Conservation (phyloP, 2,329 filamentous ascomycete species). For the Aspergillus persii region DNA sequence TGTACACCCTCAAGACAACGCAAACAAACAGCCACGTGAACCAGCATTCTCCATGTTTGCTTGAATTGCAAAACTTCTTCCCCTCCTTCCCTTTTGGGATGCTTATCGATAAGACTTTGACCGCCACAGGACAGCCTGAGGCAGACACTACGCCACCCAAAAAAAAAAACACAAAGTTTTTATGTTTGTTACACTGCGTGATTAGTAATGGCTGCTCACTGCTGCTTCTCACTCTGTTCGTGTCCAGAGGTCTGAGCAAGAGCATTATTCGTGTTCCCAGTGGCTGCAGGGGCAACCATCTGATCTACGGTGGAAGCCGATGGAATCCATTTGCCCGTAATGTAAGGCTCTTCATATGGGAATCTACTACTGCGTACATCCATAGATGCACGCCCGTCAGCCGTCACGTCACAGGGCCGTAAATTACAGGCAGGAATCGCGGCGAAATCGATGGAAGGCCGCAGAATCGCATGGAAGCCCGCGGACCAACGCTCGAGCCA, state of each 20-base stretch:
- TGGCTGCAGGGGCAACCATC: background rate
- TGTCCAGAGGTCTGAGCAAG: background rate
- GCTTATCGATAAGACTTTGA: conserved; percentile 10
- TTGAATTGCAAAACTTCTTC: too few relatives aligned
- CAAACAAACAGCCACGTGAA: too few relatives aligned
- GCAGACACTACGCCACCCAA: background rate
- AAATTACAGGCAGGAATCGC: conserved; percentile 22
- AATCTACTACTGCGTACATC: too few relatives aligned
- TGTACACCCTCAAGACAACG: too few relatives aligned
- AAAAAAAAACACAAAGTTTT: background rate
- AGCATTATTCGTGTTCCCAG: background rate
- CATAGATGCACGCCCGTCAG: background rate
- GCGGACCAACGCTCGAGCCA: conserved; percentile 30
- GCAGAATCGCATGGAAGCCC: conserved; percentile 28
- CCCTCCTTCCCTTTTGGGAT: too few relatives aligned
- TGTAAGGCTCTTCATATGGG: background rate
- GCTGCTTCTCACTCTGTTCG: background rate
- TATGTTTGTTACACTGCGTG: background rate
- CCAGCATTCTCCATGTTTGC: too few relatives aligned
- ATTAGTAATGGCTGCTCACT: background rate
- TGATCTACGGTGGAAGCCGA: background rate
- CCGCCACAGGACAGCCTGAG: conserved; percentile 1
- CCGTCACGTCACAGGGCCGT: background rate
- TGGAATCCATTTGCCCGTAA: background rate
- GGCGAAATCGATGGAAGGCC: conserved; percentile 32